These are phyloP conservation scores for Verticillium nubilum DNA, from an alignment of 2,329 filamentous ascomycete species.

Conservation along the genomic window DNA sequence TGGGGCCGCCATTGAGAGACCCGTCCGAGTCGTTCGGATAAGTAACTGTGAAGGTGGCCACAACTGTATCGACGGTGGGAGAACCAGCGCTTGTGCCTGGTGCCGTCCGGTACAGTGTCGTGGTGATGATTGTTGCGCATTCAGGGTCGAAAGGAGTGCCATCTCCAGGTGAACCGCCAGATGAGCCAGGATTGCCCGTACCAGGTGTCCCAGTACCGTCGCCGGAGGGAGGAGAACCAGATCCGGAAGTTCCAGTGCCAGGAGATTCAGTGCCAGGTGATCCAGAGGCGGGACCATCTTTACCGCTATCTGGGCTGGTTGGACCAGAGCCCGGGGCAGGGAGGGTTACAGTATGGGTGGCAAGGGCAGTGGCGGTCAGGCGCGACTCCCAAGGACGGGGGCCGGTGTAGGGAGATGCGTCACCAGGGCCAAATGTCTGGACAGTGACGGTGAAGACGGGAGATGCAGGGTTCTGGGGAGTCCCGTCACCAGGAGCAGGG, in stretches of 20 bases:
- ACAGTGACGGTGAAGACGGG: conserved; percentile 12
- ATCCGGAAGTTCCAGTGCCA: background rate
- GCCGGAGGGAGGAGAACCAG: background rate
- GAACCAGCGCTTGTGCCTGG: background rate
- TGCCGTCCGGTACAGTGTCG: conserved; percentile 2
- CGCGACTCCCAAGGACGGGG: conserved; percentile 12
- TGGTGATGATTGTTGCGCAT: conserved; percentile 7
- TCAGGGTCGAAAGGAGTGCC: background rate
- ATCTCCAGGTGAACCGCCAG: background rate
- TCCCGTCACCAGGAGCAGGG: conserved; percentile 5
- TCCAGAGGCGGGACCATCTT: conserved; percentile 8
- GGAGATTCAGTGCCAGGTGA: background rate
- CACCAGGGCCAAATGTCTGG: conserved; percentile 12
- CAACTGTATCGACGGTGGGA: conserved; percentile 2
- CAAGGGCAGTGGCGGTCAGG: background rate
- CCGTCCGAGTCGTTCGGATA: background rate
- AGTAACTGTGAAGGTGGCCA: conserved; percentile 9
- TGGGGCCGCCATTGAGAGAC: background rate
- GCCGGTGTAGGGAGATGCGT: conserved; percentile 12
- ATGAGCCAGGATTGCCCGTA: background rate
- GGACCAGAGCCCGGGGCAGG: conserved; percentile 10
- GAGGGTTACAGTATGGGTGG: conserved; percentile 11
- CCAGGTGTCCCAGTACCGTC: background rate
- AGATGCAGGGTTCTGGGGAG: conserved; percentile 10
- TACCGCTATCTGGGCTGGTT: background rate